Evolutionary conservation across 192 early-diverging fungal genomes (phyloP).

Genomic region (Entomortierella parvispora): DNA sequence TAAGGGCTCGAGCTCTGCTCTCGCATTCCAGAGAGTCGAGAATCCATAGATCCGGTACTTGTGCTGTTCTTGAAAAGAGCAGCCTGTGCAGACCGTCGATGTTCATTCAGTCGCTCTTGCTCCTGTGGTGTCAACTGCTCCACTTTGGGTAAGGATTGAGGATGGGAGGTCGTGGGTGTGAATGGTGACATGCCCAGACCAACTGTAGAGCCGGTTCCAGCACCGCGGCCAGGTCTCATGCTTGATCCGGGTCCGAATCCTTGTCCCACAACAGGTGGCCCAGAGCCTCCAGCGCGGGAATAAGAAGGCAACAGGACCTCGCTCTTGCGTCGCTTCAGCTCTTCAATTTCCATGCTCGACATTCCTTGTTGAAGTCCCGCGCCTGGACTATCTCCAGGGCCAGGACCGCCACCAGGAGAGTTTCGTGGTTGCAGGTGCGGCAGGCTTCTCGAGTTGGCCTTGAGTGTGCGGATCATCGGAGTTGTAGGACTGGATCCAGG

Average conservation of each 20-base stretch:
- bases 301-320: slow-evolving; percentile 33
- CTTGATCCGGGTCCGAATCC: neutral
- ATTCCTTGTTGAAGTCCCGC: slow-evolving; percentile 18
- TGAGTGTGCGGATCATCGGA: slow-evolving; percentile 21
- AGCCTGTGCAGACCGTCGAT: slow-evolving; percentile 40
- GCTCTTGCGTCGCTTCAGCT: slow-evolving; percentile 38
- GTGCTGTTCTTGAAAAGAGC: slow-evolving; percentile 9
- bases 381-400: slow-evolving; percentile 15
- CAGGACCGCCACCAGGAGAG: neutral
- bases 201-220: neutral
- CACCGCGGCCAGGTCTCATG: neutral
- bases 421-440: slow-evolving; percentile 36
- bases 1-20: neutral
- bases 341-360: slow-evolving; percentile 38
- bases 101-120: slow-evolving; percentile 32
- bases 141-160: slow-evolving; percentile 11
- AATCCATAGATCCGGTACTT: slow-evolving; percentile 15
- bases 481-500: neutral
- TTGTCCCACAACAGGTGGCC: neutral
- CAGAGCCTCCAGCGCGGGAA: neutral
- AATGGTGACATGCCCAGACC: slow-evolving; percentile 33
- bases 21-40: neutral
- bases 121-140: slow-evolving; percentile 30
- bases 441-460: slow-evolving; percentile 40
- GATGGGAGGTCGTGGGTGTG: neutral